phyloP scores from a whole-genome alignment of 2,329 filamentous ascomycete genomes.

The Calonectria pauciramosa region DNA sequence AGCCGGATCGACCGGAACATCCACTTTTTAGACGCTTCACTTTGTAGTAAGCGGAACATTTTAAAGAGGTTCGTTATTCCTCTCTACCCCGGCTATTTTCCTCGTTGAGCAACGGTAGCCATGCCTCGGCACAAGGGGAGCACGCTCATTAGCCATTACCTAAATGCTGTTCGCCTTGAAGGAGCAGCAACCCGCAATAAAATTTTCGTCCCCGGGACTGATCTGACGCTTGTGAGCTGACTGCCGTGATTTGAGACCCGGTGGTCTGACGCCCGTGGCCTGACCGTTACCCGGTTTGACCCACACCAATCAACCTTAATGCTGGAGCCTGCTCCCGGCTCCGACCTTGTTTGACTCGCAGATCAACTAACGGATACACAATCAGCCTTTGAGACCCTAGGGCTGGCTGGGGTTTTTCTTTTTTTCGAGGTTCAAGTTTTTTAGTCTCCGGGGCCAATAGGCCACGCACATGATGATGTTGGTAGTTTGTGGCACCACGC shows the following conservation, averaged over 20 bases:
- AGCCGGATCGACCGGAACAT: constrained; percentile 5
- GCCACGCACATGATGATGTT: not conserved
- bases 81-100: not conserved
- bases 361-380: not conserved
- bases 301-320: not conserved
- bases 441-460: not conserved
- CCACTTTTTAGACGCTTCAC: not conserved
- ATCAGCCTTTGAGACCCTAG: not conserved
- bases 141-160: not conserved
- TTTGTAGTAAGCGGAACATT: not conserved
- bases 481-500: not conserved
- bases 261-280: constrained; percentile 5
- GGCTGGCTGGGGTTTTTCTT: not conserved
- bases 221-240: not conserved
- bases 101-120: not conserved
- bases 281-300: not conserved
- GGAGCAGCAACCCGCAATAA: not conserved
- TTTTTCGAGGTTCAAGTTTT: not conserved
- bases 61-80: not conserved
- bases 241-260: not conserved
- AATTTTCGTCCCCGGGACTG: not conserved
- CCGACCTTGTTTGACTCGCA: not conserved
- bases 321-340: not conserved
- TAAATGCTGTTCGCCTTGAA: not conserved
- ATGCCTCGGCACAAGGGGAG: not conserved